These are phyloP conservation scores for Biscogniauxia sp. DNA, from an alignment of 2,329 filamentous ascomycete species.

Conservation along the genomic window DNA sequence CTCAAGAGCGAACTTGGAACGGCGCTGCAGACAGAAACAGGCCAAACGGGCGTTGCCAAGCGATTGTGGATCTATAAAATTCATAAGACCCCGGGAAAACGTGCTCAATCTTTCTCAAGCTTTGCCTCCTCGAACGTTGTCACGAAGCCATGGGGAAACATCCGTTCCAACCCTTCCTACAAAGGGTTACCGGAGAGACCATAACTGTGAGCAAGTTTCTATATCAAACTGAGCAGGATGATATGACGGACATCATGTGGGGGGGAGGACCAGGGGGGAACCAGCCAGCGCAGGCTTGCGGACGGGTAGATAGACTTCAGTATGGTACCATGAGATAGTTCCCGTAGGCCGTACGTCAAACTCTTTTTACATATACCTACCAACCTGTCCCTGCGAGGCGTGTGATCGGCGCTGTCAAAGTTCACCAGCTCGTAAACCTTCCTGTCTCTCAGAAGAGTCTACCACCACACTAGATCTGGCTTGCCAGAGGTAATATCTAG, in stretches of 20 bases:
- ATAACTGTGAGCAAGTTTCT: not conserved
- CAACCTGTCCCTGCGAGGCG: not conserved
- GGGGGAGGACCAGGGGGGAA: not conserved
- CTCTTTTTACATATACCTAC: not conserved
- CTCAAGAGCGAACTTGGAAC: not conserved
- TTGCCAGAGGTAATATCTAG: no score
- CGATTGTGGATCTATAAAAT: conserved; percentile 4
- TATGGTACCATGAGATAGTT: not conserved
- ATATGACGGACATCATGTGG: not conserved
- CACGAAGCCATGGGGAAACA: not conserved
- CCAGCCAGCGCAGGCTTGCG: not conserved
- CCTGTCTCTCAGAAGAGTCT: not conserved
- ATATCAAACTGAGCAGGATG: not conserved
- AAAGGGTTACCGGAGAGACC: not conserved
- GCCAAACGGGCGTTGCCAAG: conserved; percentile 13
- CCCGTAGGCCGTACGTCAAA: not conserved
- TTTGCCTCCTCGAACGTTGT: not conserved
- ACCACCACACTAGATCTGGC: no score
- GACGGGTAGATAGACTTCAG: not conserved
- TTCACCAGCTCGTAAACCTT: not conserved
- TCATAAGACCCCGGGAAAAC: conserved; percentile 21
- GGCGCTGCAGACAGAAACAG: not conserved
- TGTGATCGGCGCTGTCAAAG: not conserved
- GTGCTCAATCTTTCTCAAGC: conserved; percentile 33
- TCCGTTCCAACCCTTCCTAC: not conserved